A percentile compares a stretch with the other conserved stretches of the same genome.
phyloP scores from a whole-genome alignment of 805 yeast species.

The Yamadazyma philogaea region DNA sequence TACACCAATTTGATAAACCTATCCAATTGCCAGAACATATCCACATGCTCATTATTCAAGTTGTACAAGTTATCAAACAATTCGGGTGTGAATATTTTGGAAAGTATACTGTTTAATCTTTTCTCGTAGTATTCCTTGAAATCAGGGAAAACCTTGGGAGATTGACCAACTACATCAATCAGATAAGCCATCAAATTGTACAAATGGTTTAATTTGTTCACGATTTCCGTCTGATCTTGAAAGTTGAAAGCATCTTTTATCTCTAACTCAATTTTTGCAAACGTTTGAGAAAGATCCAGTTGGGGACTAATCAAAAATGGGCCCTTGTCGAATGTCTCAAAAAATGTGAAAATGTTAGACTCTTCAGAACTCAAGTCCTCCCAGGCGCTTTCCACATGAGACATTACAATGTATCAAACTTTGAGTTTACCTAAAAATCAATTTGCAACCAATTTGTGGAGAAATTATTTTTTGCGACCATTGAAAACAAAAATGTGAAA shows the following conservation, averaged over 20 bases:
- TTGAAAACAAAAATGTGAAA: background rate
- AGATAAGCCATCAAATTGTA: slow-evolving; percentile 12
- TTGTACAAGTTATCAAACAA: slow-evolving; percentile 6
- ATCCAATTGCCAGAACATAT: slow-evolving; percentile 12
- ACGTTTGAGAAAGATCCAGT: slow-evolving; percentile 16
- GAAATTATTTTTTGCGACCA: background rate
- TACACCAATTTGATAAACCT: slow-evolving; percentile 4
- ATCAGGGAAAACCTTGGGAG: slow-evolving; percentile 6
- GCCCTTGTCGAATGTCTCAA: slow-evolving; percentile 9
- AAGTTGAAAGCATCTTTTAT: slow-evolving; percentile 12
- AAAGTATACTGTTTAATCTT: slow-evolving; percentile 1
- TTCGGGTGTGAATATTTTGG: slow-evolving; percentile 3
- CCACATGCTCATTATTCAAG: slow-evolving; percentile 8
- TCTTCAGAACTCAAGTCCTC: slow-evolving; percentile 14
- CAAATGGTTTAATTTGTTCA: slow-evolving; percentile 4
- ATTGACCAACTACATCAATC: slow-evolving; percentile 10
- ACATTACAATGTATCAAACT: background rate
- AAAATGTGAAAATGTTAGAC: slow-evolving; percentile 13
- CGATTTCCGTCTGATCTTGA: background rate
- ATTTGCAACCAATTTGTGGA: slow-evolving; percentile 1
- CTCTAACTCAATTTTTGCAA: slow-evolving; percentile 16
- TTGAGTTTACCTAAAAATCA: background rate
- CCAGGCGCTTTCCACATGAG: background rate
- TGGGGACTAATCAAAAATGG: slow-evolving; percentile 9
- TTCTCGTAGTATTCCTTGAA: slow-evolving; percentile 11